Conservation (phyloP, 2,329 filamentous ascomycete species). For the Botrytis sinoallii region DNA sequence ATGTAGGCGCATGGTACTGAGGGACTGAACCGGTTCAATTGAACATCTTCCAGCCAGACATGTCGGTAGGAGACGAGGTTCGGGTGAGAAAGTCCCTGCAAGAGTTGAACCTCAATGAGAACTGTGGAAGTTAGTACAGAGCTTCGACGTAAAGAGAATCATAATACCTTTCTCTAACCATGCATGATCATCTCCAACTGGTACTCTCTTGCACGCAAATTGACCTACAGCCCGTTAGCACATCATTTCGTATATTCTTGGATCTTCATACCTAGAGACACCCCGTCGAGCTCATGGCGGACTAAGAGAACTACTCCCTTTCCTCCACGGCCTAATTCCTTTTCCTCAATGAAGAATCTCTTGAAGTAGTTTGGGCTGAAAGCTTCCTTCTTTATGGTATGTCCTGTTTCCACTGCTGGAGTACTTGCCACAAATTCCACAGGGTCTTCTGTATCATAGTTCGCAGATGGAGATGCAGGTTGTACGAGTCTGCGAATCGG, state of each 20-base stretch:
- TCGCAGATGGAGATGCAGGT: constrained; percentile 31
- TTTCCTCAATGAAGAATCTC: constrained; percentile 87
- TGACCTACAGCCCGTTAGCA: constrained; percentile 47
- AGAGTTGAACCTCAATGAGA: constrained; percentile 84
- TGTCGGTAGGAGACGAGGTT: constrained; percentile 96
- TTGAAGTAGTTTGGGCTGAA: constrained; percentile 93
- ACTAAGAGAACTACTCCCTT: constrained; percentile 96
- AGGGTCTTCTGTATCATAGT: constrained; percentile 27
- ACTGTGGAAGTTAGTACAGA: constrained; percentile 44
- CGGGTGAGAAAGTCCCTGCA: constrained; percentile 87
- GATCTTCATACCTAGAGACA: constrained; percentile 57
- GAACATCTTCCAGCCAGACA: constrained; percentile 91
- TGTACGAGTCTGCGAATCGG: constrained; percentile 49
- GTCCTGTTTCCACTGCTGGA: constrained; percentile 45
- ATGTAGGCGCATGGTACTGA: constrained; percentile 95
- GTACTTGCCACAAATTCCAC: constrained; percentile 53
- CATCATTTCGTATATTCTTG: neutral
- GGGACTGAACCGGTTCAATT: constrained; percentile 81
- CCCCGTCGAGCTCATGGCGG: constrained; percentile 85
- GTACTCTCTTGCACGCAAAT: constrained; percentile 95
- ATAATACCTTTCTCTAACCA: constrained; percentile 76
- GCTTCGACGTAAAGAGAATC: too few relatives aligned
- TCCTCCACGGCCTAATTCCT: constrained; percentile 81
- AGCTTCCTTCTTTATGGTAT: constrained; percentile 78
- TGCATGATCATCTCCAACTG: constrained; percentile 88